Base-by-base conservation (phyloP, 441 rosid species). In the Brassica hybrid region DNA sequence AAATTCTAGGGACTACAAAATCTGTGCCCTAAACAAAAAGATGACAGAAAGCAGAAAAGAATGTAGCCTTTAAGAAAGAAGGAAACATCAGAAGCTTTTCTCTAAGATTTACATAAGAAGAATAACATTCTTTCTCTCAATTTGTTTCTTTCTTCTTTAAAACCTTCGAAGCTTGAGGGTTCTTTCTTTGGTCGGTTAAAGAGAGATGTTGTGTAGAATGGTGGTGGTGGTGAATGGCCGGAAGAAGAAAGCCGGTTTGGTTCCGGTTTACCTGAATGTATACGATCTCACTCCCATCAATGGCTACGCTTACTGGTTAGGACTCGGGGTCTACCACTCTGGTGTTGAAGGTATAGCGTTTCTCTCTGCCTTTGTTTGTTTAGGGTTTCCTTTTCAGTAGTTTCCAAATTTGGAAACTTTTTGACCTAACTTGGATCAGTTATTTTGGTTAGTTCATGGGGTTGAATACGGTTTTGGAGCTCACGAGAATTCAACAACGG, bases 301-400 rank as follows among this genome's bases (percentile, higher is more conserved):
- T 80, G 99, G 99, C 18, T 95, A 95, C 45, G 99, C 99, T 63
- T 95, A 95, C 71, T 95, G 99, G 99, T 63, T 95, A 23, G 98
- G 99, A 30, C 99, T 95, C 25, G 97, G 99, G 77, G 85, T 95
- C 84, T 95, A 95, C 77, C 99, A 95, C 85, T 95, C 99, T 62
- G 99, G 99, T 32, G 97, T 95, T 18, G 97, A 95, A 88, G 99
- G 98, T 95, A 13, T 64, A 30, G 1, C 5, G 32, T 60, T 48
- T 52, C 11, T 52, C 16, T 45, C 16, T 13, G 7, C 16, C 19
- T 14, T 2, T 14, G 73, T 60, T 56, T 73, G 43, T 73, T 73
- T 78, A 73, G 50, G 73, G 71, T 57, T 79, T 74, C 12, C 10
- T 12, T 13, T 69, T 74, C 69, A 58, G 11, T 70, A 74, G 41